Evolutionary conservation across 1,139 yeast species (phyloP), one percentile per base, ranked within the genome.

Genomic region (Hyphopichia buzzinii): DNA sequence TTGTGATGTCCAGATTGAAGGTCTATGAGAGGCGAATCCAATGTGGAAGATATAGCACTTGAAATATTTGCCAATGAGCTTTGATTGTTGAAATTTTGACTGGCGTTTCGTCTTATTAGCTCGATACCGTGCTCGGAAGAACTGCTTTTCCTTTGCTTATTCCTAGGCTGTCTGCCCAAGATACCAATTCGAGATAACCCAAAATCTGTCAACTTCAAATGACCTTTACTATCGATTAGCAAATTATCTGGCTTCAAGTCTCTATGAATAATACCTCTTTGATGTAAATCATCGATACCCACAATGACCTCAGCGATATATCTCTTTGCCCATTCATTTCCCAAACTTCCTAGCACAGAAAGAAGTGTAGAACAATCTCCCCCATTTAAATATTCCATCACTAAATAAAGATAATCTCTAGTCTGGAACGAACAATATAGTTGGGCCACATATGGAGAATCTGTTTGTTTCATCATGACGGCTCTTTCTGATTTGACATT

Each of bases 401-500:
- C 98, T 47, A 94, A 68, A 54, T 87, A 94, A 19, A 94, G 67
- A 54, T 84, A 89, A 46, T 89, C 95, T 38, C 79, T 79, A 40
- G 89, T 86, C 62, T 94, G 98, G 55, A 94, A 94, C 26, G 95
- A 84, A 37, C 84, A 85, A 55, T 82, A 87, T 28, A 94, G 68
- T 52, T 85, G 90, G 1, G 96, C 97, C 40, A 92, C 97, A 56
- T 85, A 89, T 0, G 96, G 95, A 29, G 94, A 85, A 48, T 89
- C 95, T 2, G 95, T 79, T 54, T 94, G 98, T 4, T 95, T 82
- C 95, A 94, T 92, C 92, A 94, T 84, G 17, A 92, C 94, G 0
- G 97, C 97, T 30, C 98, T 69, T 56, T 94, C 99, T 1, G 96
- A 87, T 50, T 85, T 85, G 30, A 94, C 96, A 55, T 94, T 92